Evolutionary conservation across 2,329 filamentous ascomycete genomes (phyloP).

Genomic region (Talaromyces sp.): DNA sequence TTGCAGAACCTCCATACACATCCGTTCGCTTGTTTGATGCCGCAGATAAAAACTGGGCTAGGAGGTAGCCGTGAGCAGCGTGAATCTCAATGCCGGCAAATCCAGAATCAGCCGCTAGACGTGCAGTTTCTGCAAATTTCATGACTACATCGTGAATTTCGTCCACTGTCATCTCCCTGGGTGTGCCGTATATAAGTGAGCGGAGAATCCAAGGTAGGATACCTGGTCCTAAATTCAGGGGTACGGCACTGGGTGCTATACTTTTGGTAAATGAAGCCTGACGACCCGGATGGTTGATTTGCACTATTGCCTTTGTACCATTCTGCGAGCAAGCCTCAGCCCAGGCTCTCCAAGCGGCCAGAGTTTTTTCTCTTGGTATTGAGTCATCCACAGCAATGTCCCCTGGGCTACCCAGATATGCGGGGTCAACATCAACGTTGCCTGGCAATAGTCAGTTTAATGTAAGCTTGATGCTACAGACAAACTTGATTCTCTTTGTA

Average conservation of each 20-base stretch:
- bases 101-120: slow-evolving; percentile 44
- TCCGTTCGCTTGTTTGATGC: slow-evolving; percentile 46
- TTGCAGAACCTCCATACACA: slow-evolving; percentile 42
- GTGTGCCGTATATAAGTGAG: slow-evolving; percentile 40
- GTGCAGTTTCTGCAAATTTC: slow-evolving; percentile 50
- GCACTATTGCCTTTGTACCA: slow-evolving; percentile 39
- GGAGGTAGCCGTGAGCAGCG: slow-evolving; percentile 47
- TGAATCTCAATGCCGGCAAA: slow-evolving; percentile 52
- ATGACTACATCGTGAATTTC: slow-evolving; percentile 53
- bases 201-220: slow-evolving; percentile 27
- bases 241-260: slow-evolving; percentile 36
- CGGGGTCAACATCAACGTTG: not conserved
- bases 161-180: slow-evolving; percentile 49
- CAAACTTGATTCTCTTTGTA: not conserved
- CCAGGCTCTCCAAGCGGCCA: slow-evolving; percentile 32
- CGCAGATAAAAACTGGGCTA: slow-evolving; percentile 30
- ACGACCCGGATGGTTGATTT: slow-evolving; percentile 41
- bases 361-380: slow-evolving; percentile 28
- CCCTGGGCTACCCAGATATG: not conserved
- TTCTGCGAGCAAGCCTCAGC: slow-evolving; percentile 27
- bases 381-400: not conserved
- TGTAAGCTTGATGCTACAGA: not conserved
- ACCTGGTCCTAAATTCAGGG: slow-evolving; percentile 33
- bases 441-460: not conserved
- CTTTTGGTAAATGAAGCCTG: slow-evolving; percentile 32